Evolutionary conservation across 768 basidiomycete genomes (phyloP), one percentile per base, ranked within the genome.

Genomic region (Pisolithus microcarpus): DNA sequence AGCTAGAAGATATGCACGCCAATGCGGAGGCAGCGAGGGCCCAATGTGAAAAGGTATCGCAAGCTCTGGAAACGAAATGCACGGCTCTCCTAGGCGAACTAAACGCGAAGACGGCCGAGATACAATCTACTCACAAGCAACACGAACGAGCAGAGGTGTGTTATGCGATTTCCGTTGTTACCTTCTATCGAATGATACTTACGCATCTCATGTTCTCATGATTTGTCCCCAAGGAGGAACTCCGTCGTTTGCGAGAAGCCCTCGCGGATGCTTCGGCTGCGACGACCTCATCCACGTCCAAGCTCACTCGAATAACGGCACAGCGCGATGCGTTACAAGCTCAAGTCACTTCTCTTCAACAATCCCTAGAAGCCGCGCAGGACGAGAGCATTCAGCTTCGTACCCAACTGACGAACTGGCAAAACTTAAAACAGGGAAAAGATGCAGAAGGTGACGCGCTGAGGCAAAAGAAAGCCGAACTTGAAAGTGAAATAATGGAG

Each of bases 331-430:
- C 77, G 34, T 70, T 80, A 18, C 72, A 78, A 42, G 70, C 77
- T 19, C 73, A 73, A 45, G 70, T 75, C 38, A 66, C 71, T 0
- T 82, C 84, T 28, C 72, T 87, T 36, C 75, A 83, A 52, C 75
- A 73, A 42, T 61, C 71, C 31, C 76, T 81, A 49, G 76, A 79
- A 38, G 84, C 86, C 38, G 72, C 80, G 21, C 77, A 79, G 52
- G 77, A 80, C 6, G 73, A 74, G 9, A 77, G 75, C 44, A 65
- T 67, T 5, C 76, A 84, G 38, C 68, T 87, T 36, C 74, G 77
- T 46, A 75, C 76, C 15, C 87, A 90, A 57, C 68, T 89, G 8
- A 77, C 78, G 38, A 79, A 82, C 59, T 87, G 84, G 85, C 75
- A 85, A 58, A 74, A 65, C 24, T 64, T 87, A 16, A 87, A 88